Conservation (phyloP, 768 basidiomycete species). For the Lactifluus subvellereus region DNA sequence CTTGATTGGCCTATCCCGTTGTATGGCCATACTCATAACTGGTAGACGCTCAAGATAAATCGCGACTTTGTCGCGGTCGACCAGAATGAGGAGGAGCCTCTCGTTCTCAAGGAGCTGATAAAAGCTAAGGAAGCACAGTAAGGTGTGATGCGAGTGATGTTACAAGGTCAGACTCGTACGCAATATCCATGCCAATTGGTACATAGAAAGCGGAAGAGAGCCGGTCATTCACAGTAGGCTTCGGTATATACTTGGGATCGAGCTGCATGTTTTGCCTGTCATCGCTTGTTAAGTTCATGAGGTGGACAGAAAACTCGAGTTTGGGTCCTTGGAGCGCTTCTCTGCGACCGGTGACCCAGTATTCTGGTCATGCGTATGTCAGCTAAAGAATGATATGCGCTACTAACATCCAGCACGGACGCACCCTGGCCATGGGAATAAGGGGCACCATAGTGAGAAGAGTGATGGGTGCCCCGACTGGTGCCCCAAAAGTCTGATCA, state of each 20-base stretch:
- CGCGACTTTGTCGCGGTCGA: background rate
- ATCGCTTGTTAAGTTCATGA: constrained; percentile 10
- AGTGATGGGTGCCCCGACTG: background rate
- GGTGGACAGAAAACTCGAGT: constrained; percentile 1
- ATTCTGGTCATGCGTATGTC: background rate
- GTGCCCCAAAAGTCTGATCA: constrained; percentile 8
- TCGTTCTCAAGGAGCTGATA: constrained; percentile 18
- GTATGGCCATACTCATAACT: background rate
- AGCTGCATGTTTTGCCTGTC: constrained; percentile 14
- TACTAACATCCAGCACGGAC: background rate
- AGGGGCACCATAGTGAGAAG: background rate
- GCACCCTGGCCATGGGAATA: background rate
- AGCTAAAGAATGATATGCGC: background rate
- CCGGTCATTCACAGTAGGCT: constrained; percentile 6
- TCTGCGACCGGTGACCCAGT: constrained; percentile 9
- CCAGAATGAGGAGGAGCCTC: constrained; percentile 14
- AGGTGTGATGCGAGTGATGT: background rate
- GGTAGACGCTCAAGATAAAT: constrained; percentile 17
- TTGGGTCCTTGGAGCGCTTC: background rate
- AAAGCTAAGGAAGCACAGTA: background rate
- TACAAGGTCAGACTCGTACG: background rate
- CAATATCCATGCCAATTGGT: background rate
- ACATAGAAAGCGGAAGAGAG: background rate
- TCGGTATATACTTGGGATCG: constrained; percentile 5
- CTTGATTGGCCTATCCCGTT: background rate